Conservation (phyloP, 768 basidiomycete genomes). For the Multifurca ochricompacta region DNA sequence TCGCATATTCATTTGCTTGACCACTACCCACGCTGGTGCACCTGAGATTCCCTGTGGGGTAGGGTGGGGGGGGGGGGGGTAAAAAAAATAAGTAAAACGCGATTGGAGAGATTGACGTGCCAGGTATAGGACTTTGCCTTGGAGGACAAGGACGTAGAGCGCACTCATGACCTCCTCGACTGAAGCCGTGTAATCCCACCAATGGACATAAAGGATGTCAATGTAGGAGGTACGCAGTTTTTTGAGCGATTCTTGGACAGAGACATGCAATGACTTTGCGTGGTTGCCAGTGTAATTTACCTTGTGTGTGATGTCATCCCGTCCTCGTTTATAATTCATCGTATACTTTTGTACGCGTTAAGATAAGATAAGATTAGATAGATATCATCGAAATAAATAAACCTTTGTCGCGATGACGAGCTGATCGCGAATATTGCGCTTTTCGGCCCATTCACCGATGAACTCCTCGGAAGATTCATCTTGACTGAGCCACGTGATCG, state of each 20-base stretch:
- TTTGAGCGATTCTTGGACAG: conserved; percentile 38
- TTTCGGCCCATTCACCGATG: conserved; percentile 45
- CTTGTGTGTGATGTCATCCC: conserved; percentile 22
- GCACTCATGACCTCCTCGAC: conserved; percentile 51
- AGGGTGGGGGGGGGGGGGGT: too few species aligned
- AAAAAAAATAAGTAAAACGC: too few species aligned
- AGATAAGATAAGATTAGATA: conserved; percentile 21
- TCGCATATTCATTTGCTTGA: conserved; percentile 35
- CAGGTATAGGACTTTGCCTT: conserved; percentile 39
- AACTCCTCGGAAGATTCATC: conserved; percentile 46
- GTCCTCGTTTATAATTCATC: conserved; percentile 20
- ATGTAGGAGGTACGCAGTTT: conserved; percentile 41
- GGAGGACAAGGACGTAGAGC: conserved; percentile 42
- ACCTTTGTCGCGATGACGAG: conserved; percentile 44
- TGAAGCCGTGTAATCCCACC: conserved; percentile 45
- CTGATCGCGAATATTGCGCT: conserved; percentile 37
- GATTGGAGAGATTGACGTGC: conserved; percentile 1
- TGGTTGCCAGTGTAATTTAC: conserved; percentile 36
- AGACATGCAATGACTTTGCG: conserved; percentile 34
- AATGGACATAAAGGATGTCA: conserved; percentile 40
- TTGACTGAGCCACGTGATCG: conserved; percentile 39
- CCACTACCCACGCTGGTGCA: conserved; percentile 33
- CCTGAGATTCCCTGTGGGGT: conserved; percentile 17
- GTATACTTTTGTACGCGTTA: not conserved
- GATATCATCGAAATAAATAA: too few species aligned